Evolutionary conservation across 164 flowering plant species (phyloP).

Genomic region (Macadamia integrifolia): DNA sequence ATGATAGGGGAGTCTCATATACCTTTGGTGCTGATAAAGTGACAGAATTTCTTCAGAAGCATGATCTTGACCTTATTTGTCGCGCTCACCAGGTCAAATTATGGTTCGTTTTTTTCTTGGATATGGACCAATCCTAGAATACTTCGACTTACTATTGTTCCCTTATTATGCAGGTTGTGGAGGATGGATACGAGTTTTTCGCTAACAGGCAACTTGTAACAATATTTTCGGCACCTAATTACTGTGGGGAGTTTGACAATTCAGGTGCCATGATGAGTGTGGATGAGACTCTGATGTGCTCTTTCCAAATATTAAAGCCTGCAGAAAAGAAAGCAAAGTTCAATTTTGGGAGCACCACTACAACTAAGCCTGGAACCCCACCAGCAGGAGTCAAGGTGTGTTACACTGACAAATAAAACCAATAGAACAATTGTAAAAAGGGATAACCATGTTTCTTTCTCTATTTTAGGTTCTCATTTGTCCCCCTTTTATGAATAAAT

Average conservation of each 20-base stretch:
- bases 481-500: too few relatives aligned
- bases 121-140: too few relatives aligned
- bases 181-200: constrained; percentile 43
- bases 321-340: constrained; percentile 49
- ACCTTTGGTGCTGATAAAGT: constrained; percentile 53
- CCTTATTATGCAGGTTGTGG: constrained; percentile 26
- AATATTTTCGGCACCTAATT: constrained; percentile 87
- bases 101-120: not conserved
- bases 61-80: constrained; percentile 52
- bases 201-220: constrained; percentile 74
- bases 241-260: constrained; percentile 85
- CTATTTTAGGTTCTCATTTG: too few relatives aligned
- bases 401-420: not conserved
- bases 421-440: too few relatives aligned
- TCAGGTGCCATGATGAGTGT: constrained; percentile 97
- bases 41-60: constrained; percentile 41
- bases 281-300: constrained; percentile 82
- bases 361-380: constrained; percentile 43
- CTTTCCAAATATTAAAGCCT: constrained; percentile 67
- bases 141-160: not conserved
- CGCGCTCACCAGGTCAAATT: constrained; percentile 54
- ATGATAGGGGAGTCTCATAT: constrained; percentile 57
- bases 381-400: constrained; percentile 33
- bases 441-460: too few relatives aligned
- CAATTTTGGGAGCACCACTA: constrained; percentile 40